phyloP scores from a whole-genome alignment of 2,329 filamentous ascomycete species.

The Pseudogymnoascus sp. region DNA sequence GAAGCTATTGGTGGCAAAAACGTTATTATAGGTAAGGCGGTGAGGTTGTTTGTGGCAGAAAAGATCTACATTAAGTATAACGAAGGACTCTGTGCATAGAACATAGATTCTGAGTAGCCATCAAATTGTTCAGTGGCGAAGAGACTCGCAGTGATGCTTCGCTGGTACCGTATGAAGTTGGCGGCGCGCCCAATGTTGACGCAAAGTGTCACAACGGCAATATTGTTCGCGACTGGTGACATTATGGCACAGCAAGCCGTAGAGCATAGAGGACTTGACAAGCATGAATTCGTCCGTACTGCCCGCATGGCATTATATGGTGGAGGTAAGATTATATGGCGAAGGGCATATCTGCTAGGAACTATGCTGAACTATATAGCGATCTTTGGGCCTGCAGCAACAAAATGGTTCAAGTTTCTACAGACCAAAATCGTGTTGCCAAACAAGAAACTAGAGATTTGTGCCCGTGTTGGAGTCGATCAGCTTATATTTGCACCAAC shows the following conservation, averaged over 20 bases:
- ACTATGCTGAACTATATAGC: constrained; percentile 30
- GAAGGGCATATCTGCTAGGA: not conserved
- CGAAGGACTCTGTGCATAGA: too few relatives aligned
- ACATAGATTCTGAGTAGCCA: not conserved
- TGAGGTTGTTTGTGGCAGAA: not conserved
- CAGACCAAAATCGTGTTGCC: constrained; percentile 51
- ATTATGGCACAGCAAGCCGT: constrained; percentile 84
- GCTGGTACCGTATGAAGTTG: constrained; percentile 67
- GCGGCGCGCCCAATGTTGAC: constrained; percentile 78
- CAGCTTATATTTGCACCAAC: constrained; percentile 58
- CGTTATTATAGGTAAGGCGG: not conserved
- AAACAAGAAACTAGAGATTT: constrained; percentile 50
- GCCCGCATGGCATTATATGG: constrained; percentile 75
- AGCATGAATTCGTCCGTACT: constrained; percentile 67
- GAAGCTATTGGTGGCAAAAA: not conserved
- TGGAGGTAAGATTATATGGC: constrained; percentile 46
- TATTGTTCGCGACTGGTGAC: constrained; percentile 91
- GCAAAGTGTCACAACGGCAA: constrained; percentile 79
- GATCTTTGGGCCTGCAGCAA: constrained; percentile 64
- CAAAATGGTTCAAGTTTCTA: constrained; percentile 62
- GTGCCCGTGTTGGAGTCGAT: constrained; percentile 55
- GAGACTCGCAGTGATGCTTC: not conserved
- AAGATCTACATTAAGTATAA: not conserved
- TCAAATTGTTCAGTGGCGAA: not conserved
- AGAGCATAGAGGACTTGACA: constrained; percentile 67